These are phyloP conservation scores for Lantana camara DNA, from an alignment of 257 asterid species.

Conservation along the genomic window DNA sequence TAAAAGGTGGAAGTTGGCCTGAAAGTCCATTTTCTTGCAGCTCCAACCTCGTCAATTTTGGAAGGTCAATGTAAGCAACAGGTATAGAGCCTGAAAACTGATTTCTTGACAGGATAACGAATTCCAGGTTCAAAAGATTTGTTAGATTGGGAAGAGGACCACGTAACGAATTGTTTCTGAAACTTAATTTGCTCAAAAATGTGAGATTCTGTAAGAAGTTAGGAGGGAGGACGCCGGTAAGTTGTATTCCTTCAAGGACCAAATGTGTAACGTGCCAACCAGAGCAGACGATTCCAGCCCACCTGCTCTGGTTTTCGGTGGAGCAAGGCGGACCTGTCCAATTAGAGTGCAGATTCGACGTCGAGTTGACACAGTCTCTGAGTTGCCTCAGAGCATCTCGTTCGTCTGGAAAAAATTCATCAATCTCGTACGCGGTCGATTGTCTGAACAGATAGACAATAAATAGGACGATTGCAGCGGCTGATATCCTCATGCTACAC, in stretches of 20 bases:
- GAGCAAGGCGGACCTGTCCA: slow-evolving; percentile 87
- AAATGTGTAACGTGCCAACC: slow-evolving; percentile 50
- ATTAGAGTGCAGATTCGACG: slow-evolving; percentile 47
- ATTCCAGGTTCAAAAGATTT: slow-evolving; percentile 39
- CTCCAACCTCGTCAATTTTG: slow-evolving; percentile 40
- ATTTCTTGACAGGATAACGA: slow-evolving; percentile 49
- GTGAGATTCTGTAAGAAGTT: slow-evolving; percentile 48
- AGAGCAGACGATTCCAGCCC: slow-evolving; percentile 65
- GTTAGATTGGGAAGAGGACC: slow-evolving; percentile 62
- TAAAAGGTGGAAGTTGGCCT: slow-evolving; percentile 60
- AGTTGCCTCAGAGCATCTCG: slow-evolving; percentile 58
- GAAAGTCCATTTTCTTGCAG: slow-evolving; percentile 52
- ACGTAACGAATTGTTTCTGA: slow-evolving; percentile 51
- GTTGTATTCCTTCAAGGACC: slow-evolving; percentile 51
- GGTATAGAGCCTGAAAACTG: slow-evolving; percentile 60
- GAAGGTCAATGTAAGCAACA: slow-evolving; percentile 35
- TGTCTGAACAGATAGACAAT: slow-evolving; percentile 12
- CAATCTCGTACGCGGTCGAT: slow-evolving; percentile 11
- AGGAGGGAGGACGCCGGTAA: slow-evolving; percentile 53
- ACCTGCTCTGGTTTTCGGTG: slow-evolving; percentile 45
- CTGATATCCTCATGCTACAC: slow-evolving; percentile 29
- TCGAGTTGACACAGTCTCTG: slow-evolving; percentile 52
- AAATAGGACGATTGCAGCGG: slow-evolving; percentile 10
- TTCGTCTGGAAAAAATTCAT: slow-evolving; percentile 49
- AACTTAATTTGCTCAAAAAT: slow-evolving; percentile 54